These are phyloP conservation scores for Claviceps quebecensis DNA, from an alignment of 2,329 filamentous ascomycete genomes.

Conservation along the genomic window DNA sequence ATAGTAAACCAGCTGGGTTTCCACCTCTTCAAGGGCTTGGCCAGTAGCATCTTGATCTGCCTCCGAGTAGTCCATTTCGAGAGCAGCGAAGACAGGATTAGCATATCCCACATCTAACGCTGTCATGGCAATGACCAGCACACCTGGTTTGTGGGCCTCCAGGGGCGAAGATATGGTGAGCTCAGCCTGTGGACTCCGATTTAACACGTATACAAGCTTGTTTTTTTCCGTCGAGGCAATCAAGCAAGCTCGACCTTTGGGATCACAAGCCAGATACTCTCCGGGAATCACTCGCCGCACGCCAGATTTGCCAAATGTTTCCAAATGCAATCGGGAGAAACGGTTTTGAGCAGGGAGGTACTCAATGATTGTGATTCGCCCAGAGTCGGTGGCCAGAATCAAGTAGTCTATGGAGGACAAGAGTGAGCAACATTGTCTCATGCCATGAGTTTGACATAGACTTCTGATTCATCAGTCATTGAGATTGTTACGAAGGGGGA, in stretches of 20 bases:
- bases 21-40: constrained; percentile 63
- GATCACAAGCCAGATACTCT: constrained; percentile 90
- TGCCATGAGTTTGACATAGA: not conserved
- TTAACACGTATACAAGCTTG: constrained; percentile 97
- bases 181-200: constrained; percentile 86
- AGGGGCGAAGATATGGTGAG: constrained; percentile 94
- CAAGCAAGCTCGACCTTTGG: constrained; percentile 87
- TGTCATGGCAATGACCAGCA: constrained; percentile 75
- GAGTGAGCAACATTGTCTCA: constrained; percentile 12
- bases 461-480: not conserved
- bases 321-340: constrained; percentile 80
- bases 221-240: constrained; percentile 96
- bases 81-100: constrained; percentile 87
- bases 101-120: constrained; percentile 92
- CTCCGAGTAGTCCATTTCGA: constrained; percentile 89
- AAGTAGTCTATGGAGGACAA: constrained; percentile 60
- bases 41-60: constrained; percentile 83
- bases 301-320: constrained; percentile 97
- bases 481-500: constrained; percentile 11
- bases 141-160: constrained; percentile 87
- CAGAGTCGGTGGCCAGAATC: constrained; percentile 89
- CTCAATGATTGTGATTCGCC: constrained; percentile 85
- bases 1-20: constrained; percentile 92
- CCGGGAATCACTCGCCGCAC: constrained; percentile 86
- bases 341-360: constrained; percentile 76